A percentile compares a stretch with the other conserved stretches of the same genome.
These are phyloP conservation scores for Ceratocystis harringtonii DNA, from an alignment of 2,329 filamentous ascomycete species.

Conservation along the genomic window DNA sequence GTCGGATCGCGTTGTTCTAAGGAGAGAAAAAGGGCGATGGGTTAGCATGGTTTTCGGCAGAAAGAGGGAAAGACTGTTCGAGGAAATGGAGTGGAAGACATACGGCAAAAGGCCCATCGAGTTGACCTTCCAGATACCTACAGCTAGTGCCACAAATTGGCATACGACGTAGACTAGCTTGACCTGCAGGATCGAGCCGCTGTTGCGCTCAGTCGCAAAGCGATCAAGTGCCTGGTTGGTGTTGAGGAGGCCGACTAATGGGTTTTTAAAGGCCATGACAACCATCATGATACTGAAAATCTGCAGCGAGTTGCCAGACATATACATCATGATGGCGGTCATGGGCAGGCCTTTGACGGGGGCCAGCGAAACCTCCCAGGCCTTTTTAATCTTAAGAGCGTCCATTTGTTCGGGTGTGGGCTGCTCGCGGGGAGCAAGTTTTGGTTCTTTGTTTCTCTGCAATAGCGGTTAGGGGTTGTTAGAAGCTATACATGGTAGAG, in stretches of 20 bases:
- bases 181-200: conserved; percentile 57
- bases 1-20: conserved; percentile 81
- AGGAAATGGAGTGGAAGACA: conserved; percentile 26
- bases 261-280: conserved; percentile 96
- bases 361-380: conserved; percentile 90
- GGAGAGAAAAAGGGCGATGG: background rate
- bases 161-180: conserved; percentile 80
- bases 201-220: conserved; percentile 72
- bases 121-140: conserved; percentile 95
- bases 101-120: conserved; percentile 88
- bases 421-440: conserved; percentile 39
- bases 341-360: conserved; percentile 91
- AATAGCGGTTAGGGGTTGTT: background rate
- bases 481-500: background rate
- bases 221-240: conserved; percentile 82
- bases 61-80: background rate
- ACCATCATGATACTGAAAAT: conserved; percentile 99
- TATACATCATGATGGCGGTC: conserved; percentile 99
- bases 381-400: conserved; percentile 92
- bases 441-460: conserved; percentile 39
- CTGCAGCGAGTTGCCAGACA: conserved; percentile 95
- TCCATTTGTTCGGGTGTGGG: conserved; percentile 78
- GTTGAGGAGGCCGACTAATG: conserved; percentile 65
- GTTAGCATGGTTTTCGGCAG: conserved; percentile 8
- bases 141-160: conserved; percentile 65